A percentile compares a stretch with the other conserved stretches of the same genome.
Evolutionary conservation across 75 land plant genomes (phyloP).

Genomic region (Pinus taeda): DNA sequence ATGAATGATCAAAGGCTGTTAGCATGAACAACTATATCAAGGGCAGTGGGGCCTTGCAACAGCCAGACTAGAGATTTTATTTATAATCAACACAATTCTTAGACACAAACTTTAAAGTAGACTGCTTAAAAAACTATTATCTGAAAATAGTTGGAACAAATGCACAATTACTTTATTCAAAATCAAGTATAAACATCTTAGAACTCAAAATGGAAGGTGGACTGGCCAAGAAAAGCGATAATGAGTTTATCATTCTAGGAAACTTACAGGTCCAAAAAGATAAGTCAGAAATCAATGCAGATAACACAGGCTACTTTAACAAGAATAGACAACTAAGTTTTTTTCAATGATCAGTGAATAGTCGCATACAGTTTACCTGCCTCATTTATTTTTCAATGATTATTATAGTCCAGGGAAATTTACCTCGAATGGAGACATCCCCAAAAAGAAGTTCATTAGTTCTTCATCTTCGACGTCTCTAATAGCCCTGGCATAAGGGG

Average conservation of each 20-base stretch:
- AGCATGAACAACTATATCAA: too few relatives aligned
- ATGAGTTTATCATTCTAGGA: too few relatives aligned
- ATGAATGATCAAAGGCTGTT: too few relatives aligned
- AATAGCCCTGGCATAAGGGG: slow-evolving; percentile 88
- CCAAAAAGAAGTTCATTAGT: slow-evolving; percentile 76
- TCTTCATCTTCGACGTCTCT: slow-evolving; percentile 97
- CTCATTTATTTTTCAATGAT: background rate
- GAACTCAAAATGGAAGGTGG: background rate
- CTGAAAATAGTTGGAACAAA: background rate
- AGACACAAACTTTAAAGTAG: background rate
- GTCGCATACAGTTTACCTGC: background rate
- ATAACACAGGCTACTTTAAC: background rate
- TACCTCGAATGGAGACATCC: slow-evolving; percentile 95
- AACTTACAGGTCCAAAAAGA: background rate
- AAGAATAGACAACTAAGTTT: background rate
- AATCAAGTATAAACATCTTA: background rate
- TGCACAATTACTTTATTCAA: background rate
- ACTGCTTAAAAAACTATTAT: background rate
- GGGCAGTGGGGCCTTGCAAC: background rate
- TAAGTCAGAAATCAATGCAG: background rate
- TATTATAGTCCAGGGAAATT: background rate
- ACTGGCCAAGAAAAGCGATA: too few relatives aligned
- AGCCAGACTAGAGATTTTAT: background rate
- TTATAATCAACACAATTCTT: background rate
- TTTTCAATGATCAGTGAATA: background rate